A percentile compares a stretch with the other conserved stretches of the same genome.
phyloP scores from a whole-genome alignment of 2,329 filamentous ascomycete genomes.

The Esteya vermicola region DNA sequence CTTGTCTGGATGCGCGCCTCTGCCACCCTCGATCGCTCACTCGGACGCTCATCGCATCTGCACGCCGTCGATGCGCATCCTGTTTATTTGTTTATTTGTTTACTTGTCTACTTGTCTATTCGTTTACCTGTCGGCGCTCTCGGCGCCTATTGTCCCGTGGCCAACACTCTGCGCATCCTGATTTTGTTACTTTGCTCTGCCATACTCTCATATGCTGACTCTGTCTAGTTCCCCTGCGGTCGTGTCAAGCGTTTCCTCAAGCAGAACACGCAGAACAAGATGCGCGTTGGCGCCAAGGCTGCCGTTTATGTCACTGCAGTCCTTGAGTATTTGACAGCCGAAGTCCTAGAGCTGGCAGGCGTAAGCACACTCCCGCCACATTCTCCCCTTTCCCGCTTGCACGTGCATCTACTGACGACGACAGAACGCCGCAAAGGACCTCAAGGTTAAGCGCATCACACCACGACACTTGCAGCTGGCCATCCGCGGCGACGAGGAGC shows the following conservation, averaged over 20 bases:
- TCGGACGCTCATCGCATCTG: no score
- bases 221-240: slow-evolving; percentile 99
- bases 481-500: slow-evolving; percentile 95
- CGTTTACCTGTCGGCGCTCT: no score
- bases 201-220: no score
- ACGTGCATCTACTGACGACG: neutral
- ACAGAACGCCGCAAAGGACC: slow-evolving; percentile 92
- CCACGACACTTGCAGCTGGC: slow-evolving; percentile 94
- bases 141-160: no score
- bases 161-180: no score
- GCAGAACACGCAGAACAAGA: slow-evolving; percentile 98
- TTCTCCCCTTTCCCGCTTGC: neutral
- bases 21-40: no score
- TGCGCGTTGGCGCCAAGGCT: slow-evolving; percentile 97
- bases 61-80: no score
- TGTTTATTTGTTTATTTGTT: no score
- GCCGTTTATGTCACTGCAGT: slow-evolving; percentile 97
- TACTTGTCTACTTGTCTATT: no score
- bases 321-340: slow-evolving; percentile 92
- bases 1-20: no score
- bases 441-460: slow-evolving; percentile 99
- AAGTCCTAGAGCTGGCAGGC: slow-evolving; percentile 94
- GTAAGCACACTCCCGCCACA: slow-evolving; percentile 31
- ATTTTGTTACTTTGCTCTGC: no score
- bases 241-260: slow-evolving; percentile 99